Percentiles rank a stretch among this genome's conserved stretches.
Evolutionary conservation across 805 yeast species (phyloP).

Genomic region (Wickerhamomyces ciferrii): DNA sequence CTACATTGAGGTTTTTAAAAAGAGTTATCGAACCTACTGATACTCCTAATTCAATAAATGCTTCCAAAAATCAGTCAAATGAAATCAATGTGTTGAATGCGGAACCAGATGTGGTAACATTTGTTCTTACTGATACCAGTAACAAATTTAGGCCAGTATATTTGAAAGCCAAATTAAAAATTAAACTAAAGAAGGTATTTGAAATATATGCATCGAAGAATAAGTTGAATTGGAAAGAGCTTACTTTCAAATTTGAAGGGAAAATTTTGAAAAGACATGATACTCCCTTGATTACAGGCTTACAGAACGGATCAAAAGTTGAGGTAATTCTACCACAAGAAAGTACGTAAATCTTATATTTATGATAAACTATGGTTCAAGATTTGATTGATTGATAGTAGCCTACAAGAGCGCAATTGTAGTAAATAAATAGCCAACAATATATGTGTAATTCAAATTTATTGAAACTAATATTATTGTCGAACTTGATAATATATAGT

Average conservation of each 20-base stretch:
- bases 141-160: slow-evolving; percentile 19
- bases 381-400: no score
- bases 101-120: slow-evolving; percentile 25
- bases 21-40: background rate
- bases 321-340: background rate
- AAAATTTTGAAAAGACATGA: background rate
- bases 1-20: no score
- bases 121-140: slow-evolving; percentile 23
- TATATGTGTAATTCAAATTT: no score
- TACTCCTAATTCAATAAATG: background rate
- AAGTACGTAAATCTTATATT: no score
- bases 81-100: background rate
- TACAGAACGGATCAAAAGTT: background rate
- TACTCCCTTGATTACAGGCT: background rate
- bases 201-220: slow-evolving; percentile 1
- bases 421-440: no score
- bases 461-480: no score
- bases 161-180: slow-evolving; percentile 1
- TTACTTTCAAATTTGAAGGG: background rate
- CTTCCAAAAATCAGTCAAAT: background rate
- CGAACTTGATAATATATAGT: no score
- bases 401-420: no score
- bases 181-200: slow-evolving; percentile 3
- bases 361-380: no score
- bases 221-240: background rate